Percentiles rank a stretch among this genome's conserved stretches.
phyloP scores from a whole-genome alignment of 352 stramenopile species.

The Pythium volutum region DNA sequence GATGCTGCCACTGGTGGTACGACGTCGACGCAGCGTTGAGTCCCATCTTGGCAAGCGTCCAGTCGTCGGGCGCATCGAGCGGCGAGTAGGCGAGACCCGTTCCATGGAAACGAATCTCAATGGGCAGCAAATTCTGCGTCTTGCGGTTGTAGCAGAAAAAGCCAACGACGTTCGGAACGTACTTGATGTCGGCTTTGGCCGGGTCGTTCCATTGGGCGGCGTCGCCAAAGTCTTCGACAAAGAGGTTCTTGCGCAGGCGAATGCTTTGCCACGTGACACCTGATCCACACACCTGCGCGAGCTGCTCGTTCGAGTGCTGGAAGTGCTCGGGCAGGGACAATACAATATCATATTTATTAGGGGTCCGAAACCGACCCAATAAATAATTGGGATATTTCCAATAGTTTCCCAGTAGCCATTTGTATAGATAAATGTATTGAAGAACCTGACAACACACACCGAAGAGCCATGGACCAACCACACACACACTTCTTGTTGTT shows the following conservation, averaged over 20 bases:
- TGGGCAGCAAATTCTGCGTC: neutral
- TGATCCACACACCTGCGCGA: neutral
- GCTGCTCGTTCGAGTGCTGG: neutral
- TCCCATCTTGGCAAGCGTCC: conserved; percentile 26
- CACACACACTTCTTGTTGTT: too few species aligned
- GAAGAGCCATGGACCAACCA: too few species aligned
- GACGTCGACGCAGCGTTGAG: conserved; percentile 9
- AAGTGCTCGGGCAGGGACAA: neutral
- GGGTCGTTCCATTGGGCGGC: conserved; percentile 16
- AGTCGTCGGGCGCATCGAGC: conserved; percentile 13
- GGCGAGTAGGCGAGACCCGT: conserved; percentile 18
- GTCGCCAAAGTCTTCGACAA: conserved; percentile 9
- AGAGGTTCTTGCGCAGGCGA: neutral
- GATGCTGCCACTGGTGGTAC: conserved; percentile 21
- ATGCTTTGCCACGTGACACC: neutral
- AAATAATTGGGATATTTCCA: too few species aligned
- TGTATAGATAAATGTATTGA: too few species aligned
- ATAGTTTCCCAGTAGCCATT: too few species aligned
- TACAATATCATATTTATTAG: too few species aligned
- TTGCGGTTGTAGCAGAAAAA: conserved; percentile 12
- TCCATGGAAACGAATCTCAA: conserved; percentile 18
- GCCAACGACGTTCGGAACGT: conserved; percentile 13
- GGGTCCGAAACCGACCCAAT: too few species aligned
- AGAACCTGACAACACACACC: too few species aligned
- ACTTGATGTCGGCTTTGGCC: conserved; percentile 3